Evolutionary conservation across 2,329 filamentous ascomycete species (phyloP), one percentile per base, ranked within the genome.

Genomic region (Arachnopeziza araneosa): DNA sequence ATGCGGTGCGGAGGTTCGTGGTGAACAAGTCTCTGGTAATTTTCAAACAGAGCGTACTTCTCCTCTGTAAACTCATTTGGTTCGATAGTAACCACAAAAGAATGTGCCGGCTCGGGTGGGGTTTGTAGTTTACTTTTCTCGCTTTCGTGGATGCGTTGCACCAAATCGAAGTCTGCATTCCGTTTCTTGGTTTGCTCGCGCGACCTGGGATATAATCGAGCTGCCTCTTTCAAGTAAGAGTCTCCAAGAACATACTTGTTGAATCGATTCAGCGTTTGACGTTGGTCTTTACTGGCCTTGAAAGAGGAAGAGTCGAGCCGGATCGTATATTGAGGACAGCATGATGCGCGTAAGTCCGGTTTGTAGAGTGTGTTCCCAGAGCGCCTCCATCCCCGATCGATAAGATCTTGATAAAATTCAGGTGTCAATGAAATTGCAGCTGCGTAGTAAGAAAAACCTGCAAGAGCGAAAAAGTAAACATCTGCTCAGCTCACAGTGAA

Each of bases 311-410:
- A 84, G 68, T 91, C 88, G 22, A 93, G 78, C 53, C 89, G 85
- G 57, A 95, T 86, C 0, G 89, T 92, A 73, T 93, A 98, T 71
- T 97, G 92, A 52, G 93, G 92, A 73, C 95, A 99, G 70, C 95
- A 99, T 63, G 91, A 90, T 59, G 86, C 80, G 60, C 82, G 82
- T 68, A 91, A 86, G 73, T 95, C 88, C 17, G 90, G 90, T 62
- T 90, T 85, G 75, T 95, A 95, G 54, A 95, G 77, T 9, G 91
- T 78, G 26, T 77, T 84, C 19, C 83, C 86, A 48, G 86, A 92
- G 64, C 89, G 82, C 73, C 90, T 87, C 89, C 89, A 95, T 63
- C 87, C 89, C 65, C 88, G 83, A 73, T 92, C 84, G 52, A 93
- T 76, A 48, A 95, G 78, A 51, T 72, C 76, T 72, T 93, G 88